Evolutionary conservation across 2,329 filamentous ascomycete species (phyloP).

Genomic region (Pyricularia sp.): DNA sequence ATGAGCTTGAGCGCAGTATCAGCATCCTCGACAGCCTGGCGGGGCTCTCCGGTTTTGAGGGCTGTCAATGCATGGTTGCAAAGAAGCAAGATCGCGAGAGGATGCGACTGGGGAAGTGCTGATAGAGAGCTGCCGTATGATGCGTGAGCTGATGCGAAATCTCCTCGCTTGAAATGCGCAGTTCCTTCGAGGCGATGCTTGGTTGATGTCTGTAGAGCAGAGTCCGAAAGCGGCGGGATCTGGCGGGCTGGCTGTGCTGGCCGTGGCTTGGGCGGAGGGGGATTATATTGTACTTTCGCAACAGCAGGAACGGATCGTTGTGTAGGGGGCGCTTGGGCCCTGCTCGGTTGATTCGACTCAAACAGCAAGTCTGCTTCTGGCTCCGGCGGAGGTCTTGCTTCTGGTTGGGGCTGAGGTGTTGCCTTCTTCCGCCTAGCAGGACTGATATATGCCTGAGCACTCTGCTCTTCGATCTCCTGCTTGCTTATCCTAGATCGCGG

Average conservation of each 20-base stretch:
- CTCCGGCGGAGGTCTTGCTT: constrained; percentile 21
- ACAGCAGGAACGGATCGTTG: constrained; percentile 4
- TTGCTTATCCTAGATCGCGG: constrained; percentile 53
- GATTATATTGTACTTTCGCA: not conserved
- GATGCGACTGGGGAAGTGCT: constrained; percentile 64
- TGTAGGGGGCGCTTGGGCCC: constrained; percentile 16
- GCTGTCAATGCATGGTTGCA: constrained; percentile 85
- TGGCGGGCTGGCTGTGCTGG: constrained; percentile 31
- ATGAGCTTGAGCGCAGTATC: constrained; percentile 71
- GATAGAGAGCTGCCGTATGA: constrained; percentile 68
- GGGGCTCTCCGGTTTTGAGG: constrained; percentile 84
- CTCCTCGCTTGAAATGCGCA: constrained; percentile 84
- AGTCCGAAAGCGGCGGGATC: constrained; percentile 54
- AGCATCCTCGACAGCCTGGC: constrained; percentile 72
- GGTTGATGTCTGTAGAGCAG: constrained; percentile 62
- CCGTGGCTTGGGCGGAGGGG: not conserved
- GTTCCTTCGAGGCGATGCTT: constrained; percentile 68
- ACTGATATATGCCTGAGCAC: constrained; percentile 73
- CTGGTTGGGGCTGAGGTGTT: constrained; percentile 33
- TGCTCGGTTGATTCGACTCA: constrained; percentile 22
- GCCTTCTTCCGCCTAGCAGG: constrained; percentile 67
- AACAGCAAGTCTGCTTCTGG: constrained; percentile 54
- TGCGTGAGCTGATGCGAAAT: constrained; percentile 75
- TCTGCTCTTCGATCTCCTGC: constrained; percentile 66
- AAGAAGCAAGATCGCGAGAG: constrained; percentile 74